Evolutionary conservation across 345 rosid species (phyloP), one percentile per base, ranked within the genome.

Genomic region (Aethionema arabicum): DNA sequence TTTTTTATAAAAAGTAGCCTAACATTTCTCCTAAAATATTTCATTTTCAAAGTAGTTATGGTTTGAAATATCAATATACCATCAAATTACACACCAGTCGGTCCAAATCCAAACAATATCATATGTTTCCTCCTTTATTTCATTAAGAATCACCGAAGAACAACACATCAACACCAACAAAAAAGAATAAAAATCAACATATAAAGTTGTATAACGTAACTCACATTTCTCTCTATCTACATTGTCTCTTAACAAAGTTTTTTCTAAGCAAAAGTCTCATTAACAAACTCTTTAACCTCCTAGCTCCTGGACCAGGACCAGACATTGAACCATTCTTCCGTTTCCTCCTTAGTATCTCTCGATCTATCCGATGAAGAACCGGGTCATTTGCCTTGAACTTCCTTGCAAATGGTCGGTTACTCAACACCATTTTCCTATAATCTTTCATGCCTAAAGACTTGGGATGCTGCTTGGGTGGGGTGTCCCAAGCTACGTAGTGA

Each of bases 391-490:
- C 48, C 83, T 80, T 89, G 81, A 92, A 89, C 79, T 92, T 92
- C 46, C 97, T 76, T 4, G 91, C 97, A 31, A 92, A 92, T 0
- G 98, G 97, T 9, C 96, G 78, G 74, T 70, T 85, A 63, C 95
- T 84, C 14, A 63, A 75, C 29, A 87, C 68, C 90, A 87, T 85
- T 59, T 80, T 81, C 65, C 87, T 70, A 52, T 72, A 84, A 62
- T 92, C 98, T 51, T 56, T 89, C 21, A 70, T 59, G 5, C 90
- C 88, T 3, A 92, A 67, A 15, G 51, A 63, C 61, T 85, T 72
- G 0, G 98, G 98, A 50, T 92, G 98, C 67, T 92, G 98, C 72
- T 85, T 89, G 2, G 97, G 98, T 8, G 98, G 98, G n/a, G 48
- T 89, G 52, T 92, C 98, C 98, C 98, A 89, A 0, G 87, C 61